phyloP scores from a whole-genome alignment of 1,284 basidiomycete genomes.

The Ceratobasidium papillatum region DNA sequence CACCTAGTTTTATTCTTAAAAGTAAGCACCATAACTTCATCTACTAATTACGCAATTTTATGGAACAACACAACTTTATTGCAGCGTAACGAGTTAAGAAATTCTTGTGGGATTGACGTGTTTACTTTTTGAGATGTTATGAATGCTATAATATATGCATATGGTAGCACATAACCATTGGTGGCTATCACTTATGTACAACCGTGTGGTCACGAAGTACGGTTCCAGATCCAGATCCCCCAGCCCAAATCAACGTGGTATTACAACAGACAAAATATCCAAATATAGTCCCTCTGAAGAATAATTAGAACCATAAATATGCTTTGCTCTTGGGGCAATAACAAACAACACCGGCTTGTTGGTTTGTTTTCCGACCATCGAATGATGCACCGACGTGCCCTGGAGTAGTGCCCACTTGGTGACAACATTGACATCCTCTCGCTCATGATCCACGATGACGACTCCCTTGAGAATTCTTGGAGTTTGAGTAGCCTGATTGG shows the following conservation, averaged over 20 bases:
- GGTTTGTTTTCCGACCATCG: background rate
- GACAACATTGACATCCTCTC: background rate
- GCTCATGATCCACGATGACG: background rate
- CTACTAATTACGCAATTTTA: background rate
- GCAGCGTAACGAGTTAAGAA: too few relatives aligned
- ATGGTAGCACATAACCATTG: too few relatives aligned
- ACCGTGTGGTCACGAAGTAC: too few relatives aligned
- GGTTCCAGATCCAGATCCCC: background rate
- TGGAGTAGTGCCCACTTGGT: background rate
- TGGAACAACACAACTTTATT: background rate
- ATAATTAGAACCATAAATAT: background rate
- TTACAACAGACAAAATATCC: slow-evolving; percentile 7
- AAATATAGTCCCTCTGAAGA: background rate
- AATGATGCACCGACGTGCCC: background rate
- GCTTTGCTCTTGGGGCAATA: background rate
- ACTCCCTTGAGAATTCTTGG: background rate
- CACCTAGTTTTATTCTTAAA: background rate
- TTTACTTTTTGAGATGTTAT: background rate
- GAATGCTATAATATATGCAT: too few relatives aligned
- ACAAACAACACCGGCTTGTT: background rate
- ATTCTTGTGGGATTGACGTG: background rate
- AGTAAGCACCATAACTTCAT: background rate
- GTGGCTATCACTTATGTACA: too few relatives aligned
- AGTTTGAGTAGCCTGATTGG: background rate
- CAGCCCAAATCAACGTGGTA: background rate